Evolutionary conservation across 2,329 filamentous ascomycete species (phyloP).

Genomic region (Aspergillus pseudotamarii): DNA sequence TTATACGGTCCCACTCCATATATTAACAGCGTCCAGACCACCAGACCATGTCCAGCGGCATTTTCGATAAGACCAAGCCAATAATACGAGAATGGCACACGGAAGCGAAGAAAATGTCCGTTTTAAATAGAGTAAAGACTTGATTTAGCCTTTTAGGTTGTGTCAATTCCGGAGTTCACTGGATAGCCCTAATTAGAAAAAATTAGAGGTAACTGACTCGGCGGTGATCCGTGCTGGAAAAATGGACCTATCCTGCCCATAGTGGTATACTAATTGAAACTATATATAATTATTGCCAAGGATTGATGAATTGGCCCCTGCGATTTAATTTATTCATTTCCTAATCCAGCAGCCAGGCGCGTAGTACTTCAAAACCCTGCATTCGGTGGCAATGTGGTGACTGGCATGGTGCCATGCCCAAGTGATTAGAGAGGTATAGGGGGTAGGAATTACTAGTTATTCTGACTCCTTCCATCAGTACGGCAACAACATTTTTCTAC

Average conservation of each 20-base stretch:
- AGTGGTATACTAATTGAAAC: neutral
- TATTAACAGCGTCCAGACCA: constrained; percentile 7
- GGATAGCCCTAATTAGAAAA: constrained; percentile 1
- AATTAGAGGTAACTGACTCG: neutral
- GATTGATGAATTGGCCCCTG: constrained; percentile 2
- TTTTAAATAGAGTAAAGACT: neutral
- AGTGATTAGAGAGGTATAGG: neutral
- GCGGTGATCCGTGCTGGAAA: constrained; percentile 5
- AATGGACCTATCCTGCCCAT: neutral
- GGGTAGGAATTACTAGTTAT: neutral
- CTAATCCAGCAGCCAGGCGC: neutral
- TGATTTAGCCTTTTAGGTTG: neutral
- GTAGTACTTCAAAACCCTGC: neutral
- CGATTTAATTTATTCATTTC: constrained; percentile 7
- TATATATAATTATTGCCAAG: constrained; percentile 8
- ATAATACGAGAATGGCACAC: neutral
- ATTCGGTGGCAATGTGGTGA: constrained; percentile 3
- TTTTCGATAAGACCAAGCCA: neutral
- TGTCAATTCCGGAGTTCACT: neutral
- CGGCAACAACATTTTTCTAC: neutral
- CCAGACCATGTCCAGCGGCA: too few species aligned
- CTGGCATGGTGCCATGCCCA: constrained; percentile 1
- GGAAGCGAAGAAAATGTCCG: neutral
- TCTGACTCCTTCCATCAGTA: neutral
- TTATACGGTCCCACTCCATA: constrained; percentile 6